Evolutionary conservation across 805 yeast genomes (phyloP).

Genomic region (Sungouiozyma ichnusensis): DNA sequence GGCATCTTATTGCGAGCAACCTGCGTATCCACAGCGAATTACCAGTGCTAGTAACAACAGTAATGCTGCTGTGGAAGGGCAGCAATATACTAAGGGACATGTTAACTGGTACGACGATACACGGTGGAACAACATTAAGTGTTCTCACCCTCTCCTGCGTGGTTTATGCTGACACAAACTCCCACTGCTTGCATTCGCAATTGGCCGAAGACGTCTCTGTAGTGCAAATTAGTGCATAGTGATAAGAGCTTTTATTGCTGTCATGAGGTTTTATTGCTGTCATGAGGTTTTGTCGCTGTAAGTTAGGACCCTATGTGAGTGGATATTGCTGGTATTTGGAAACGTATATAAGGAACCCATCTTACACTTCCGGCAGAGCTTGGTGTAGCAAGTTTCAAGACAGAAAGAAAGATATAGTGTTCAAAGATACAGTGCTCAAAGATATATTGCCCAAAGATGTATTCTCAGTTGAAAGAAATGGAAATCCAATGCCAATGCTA

Average conservation of each 20-base stretch:
- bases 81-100: not conserved
- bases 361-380: too few relatives aligned
- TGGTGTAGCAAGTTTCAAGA: too few relatives aligned
- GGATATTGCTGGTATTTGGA: not conserved
- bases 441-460: not conserved
- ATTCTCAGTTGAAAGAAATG: constrained; percentile 2
- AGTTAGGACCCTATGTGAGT: too few relatives aligned
- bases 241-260: not conserved
- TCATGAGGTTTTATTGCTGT: not conserved
- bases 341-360: not conserved
- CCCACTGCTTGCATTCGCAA: not conserved
- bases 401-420: too few relatives aligned
- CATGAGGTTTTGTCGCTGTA: not conserved
- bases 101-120: not conserved
- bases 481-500: constrained; percentile 3
- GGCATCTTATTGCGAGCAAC: too few relatives aligned
- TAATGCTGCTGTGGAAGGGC: too few relatives aligned
- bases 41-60: too few relatives aligned
- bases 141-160: not conserved
- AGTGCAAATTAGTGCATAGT: not conserved
- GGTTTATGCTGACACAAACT: not conserved
- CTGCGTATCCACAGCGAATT: too few relatives aligned
- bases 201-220: not conserved
- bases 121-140: not conserved
- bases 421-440: too few relatives aligned